Conservation (phyloP, 2,329 filamentous ascomycete genomes). For the Chalaropsis ovoidea region DNA sequence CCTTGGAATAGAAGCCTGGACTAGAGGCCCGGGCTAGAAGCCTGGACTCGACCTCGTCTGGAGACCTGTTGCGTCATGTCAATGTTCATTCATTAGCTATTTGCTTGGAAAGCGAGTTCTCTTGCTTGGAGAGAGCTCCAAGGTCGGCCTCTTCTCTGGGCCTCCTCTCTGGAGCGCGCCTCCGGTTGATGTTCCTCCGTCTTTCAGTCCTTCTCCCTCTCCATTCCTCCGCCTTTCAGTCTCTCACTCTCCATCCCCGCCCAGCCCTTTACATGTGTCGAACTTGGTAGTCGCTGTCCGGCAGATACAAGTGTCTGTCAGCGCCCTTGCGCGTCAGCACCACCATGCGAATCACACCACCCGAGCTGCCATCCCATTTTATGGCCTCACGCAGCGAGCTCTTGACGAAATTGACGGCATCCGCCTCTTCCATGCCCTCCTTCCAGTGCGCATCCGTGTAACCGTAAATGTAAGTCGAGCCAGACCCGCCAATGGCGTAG, state of each 20-base stretch:
- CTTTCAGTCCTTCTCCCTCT: too few species aligned
- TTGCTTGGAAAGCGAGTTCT: not conserved
- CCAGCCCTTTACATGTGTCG: conserved; percentile 47
- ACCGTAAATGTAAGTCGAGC: conserved; percentile 98
- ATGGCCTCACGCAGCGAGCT: conserved; percentile 84
- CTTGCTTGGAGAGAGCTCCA: not conserved
- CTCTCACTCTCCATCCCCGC: not conserved
- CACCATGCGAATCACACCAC: conserved; percentile 95
- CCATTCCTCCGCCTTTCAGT: not conserved
- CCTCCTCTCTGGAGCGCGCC: not conserved
- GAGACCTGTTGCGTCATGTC: conserved; percentile 2
- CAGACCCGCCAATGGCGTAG: conserved; percentile 91
- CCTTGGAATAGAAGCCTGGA: not conserved
- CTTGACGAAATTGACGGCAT: conserved; percentile 89
- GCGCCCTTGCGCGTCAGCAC: conserved; percentile 85
- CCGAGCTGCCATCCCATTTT: conserved; percentile 98
- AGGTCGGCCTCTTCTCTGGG: not conserved
- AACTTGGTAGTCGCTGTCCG: conserved; percentile 76
- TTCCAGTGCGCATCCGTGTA: conserved; percentile 96
- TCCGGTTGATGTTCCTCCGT: too few species aligned
- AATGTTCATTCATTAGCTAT: conserved; percentile 15
- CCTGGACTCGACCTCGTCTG: not conserved
- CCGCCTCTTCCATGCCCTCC: conserved; percentile 85
- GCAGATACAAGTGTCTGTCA: conserved; percentile 87
- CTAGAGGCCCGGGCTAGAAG: not conserved